phyloP scores from a whole-genome alignment of 208 protist genomes.

The Acanthamoeba lenticulata region DNA sequence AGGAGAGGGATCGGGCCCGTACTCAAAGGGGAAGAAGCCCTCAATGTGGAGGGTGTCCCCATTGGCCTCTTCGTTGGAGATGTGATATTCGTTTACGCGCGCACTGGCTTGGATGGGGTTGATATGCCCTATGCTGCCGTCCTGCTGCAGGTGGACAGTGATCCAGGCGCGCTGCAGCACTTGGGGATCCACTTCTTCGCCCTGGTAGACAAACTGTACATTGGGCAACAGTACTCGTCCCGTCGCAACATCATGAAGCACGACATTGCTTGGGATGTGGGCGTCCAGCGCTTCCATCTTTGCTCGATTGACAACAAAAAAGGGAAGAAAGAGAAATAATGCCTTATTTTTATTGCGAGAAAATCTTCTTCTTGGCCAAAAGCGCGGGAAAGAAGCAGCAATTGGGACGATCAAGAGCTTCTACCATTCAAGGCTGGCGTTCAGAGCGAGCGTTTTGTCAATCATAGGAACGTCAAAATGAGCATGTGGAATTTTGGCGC shows the following conservation, averaged over 20 bases:
- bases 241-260: slow-evolving; percentile 16
- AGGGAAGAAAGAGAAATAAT: not conserved
- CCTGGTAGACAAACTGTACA: slow-evolving; percentile 18
- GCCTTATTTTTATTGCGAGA: not conserved
- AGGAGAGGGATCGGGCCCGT: not conserved
- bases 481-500: too few relatives aligned
- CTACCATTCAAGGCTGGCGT: too few relatives aligned
- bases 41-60: slow-evolving; percentile 30
- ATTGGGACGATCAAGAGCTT: not conserved
- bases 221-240: not conserved
- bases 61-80: not conserved
- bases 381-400: not conserved
- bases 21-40: slow-evolving; percentile 41
- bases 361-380: not conserved
- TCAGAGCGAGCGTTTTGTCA: too few relatives aligned
- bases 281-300: not conserved
- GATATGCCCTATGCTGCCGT: not conserved
- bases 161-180: slow-evolving; percentile 14
- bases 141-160: not conserved
- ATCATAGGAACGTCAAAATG: too few relatives aligned
- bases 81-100: not conserved
- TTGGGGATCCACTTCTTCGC: slow-evolving; percentile 5
- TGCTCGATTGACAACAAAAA: not conserved
- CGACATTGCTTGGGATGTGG: not conserved
- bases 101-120: not conserved